Evolutionary conservation across 1,284 basidiomycete genomes (phyloP).

Genomic region (Salmacisia buchloeana): DNA sequence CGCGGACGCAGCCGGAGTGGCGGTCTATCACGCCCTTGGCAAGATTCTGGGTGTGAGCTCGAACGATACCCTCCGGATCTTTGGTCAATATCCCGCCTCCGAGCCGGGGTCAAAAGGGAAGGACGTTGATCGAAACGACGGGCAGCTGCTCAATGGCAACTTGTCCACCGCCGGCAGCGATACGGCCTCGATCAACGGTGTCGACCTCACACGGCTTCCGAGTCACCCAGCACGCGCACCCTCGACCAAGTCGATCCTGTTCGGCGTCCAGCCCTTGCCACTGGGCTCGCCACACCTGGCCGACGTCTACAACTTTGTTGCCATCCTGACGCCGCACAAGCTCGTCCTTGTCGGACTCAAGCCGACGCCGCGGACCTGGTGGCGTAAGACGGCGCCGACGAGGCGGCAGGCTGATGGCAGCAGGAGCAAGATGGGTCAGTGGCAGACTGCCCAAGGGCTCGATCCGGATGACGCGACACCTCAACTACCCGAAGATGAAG

Average conservation of each 20-base stretch:
- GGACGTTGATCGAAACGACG: conserved; percentile 23
- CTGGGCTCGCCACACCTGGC: conserved; percentile 73
- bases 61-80: conserved; percentile 84
- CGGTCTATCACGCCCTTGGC: conserved; percentile 92
- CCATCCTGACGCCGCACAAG: conserved; percentile 81
- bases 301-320: conserved; percentile 77
- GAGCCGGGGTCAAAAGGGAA: background rate
- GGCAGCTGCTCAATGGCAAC: conserved; percentile 16
- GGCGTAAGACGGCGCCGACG: conserved; percentile 20
- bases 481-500: background rate
- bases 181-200: background rate
- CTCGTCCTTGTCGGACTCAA: conserved; percentile 88
- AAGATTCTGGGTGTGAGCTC: conserved; percentile 93
- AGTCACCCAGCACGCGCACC: too few species aligned
- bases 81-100: conserved; percentile 67
- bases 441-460: too few species aligned
- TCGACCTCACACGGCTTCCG: background rate
- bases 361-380: conserved; percentile 88
- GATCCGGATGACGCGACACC: too few species aligned
- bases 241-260: conserved; percentile 55
- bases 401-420: background rate
- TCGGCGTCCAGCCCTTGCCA: conserved; percentile 76
- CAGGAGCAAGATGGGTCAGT: background rate
- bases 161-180: conserved; percentile 14
- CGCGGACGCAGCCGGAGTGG: conserved; percentile 82